Percentiles rank a stretch among this genome's conserved stretches.
Conservation (phyloP, 148 eudicot genomes). For the Fallopia convolvulus region DNA sequence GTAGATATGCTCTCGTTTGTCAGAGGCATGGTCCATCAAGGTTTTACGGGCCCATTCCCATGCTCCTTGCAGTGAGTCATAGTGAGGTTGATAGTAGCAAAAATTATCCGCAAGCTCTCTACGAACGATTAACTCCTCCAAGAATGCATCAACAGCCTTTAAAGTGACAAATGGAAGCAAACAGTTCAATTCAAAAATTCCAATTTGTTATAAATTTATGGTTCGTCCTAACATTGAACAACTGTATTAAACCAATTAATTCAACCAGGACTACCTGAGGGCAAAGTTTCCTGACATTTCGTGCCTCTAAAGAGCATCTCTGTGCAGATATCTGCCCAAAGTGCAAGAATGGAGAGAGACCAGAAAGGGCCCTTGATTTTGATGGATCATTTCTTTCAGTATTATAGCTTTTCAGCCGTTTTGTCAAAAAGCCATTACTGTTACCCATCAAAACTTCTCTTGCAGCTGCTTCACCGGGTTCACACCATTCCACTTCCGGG, state of each 20-base stretch:
- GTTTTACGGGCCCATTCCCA: slow-evolving; percentile 99
- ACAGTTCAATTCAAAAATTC: neutral
- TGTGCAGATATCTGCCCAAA: slow-evolving; percentile 98
- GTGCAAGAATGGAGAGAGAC: slow-evolving; percentile 93
- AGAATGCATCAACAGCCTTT: slow-evolving; percentile 86
- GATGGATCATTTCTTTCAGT: slow-evolving; percentile 72
- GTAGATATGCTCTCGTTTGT: slow-evolving; percentile 78
- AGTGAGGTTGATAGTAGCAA: slow-evolving; percentile 88
- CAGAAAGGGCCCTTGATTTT: slow-evolving; percentile 78
- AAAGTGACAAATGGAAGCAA: slow-evolving; percentile 8
- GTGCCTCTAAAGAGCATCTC: slow-evolving; percentile 93
- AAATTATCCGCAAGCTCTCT: slow-evolving; percentile 96
- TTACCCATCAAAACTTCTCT: slow-evolving; percentile 65
- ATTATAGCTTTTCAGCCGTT: slow-evolving; percentile 62
- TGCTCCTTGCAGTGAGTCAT: slow-evolving; percentile 85
- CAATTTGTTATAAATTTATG: neutral
- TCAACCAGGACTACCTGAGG: slow-evolving; percentile 55
- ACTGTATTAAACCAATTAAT: neutral
- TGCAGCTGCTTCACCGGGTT: slow-evolving; percentile 89
- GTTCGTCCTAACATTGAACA: neutral
- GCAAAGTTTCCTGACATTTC: slow-evolving; percentile 44
- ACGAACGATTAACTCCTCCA: slow-evolving; percentile 89
- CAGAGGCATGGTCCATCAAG: slow-evolving; percentile 82
- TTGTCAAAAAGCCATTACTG: slow-evolving; percentile 65
- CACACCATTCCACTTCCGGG: slow-evolving; percentile 90